These are phyloP conservation scores for Diplotaxis tenuifolia DNA, from an alignment of 345 rosid species.

Conservation along the genomic window DNA sequence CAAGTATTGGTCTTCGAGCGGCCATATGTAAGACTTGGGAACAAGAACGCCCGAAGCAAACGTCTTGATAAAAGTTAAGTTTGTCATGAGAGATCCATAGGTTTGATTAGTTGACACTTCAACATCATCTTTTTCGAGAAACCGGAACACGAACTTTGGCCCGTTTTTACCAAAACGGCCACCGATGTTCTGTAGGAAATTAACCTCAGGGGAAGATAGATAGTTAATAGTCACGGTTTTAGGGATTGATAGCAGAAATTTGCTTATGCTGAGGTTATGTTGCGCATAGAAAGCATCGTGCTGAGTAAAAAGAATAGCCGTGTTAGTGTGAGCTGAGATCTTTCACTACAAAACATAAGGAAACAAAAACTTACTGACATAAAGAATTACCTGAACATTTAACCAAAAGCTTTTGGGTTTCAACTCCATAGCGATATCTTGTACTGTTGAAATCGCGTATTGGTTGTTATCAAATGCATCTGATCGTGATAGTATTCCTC, in stretches of 20 bases:
- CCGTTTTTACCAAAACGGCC: constrained; percentile 42
- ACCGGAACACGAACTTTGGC: constrained; percentile 66
- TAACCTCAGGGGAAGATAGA: constrained; percentile 86
- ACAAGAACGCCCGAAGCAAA: constrained; percentile 95
- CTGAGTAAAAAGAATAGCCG: constrained; percentile 45
- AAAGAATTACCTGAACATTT: constrained; percentile 77
- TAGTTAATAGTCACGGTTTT: constrained; percentile 46
- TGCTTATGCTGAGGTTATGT: constrained; percentile 75
- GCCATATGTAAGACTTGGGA: constrained; percentile 83
- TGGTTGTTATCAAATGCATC: constrained; percentile 40
- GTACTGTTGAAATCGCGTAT: constrained; percentile 45
- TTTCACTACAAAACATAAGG: neutral
- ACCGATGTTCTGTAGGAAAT: constrained; percentile 59
- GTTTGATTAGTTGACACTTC: constrained; percentile 85
- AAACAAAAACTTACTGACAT: constrained; percentile 15
- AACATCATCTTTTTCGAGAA: constrained; percentile 43
- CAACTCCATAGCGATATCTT: constrained; percentile 39
- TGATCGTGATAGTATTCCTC: constrained; percentile 58
- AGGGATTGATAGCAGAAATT: constrained; percentile 48
- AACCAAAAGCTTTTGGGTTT: constrained; percentile 61
- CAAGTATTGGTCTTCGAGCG: constrained; percentile 52
- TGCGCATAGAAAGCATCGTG: constrained; percentile 63
- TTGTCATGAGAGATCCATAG: constrained; percentile 53
- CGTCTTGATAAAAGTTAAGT: constrained; percentile 73
- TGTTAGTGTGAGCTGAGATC: constrained; percentile 13